Evolutionary conservation across 352 stramenopile species (phyloP).

Genomic region (Vaucheria bursata): DNA sequence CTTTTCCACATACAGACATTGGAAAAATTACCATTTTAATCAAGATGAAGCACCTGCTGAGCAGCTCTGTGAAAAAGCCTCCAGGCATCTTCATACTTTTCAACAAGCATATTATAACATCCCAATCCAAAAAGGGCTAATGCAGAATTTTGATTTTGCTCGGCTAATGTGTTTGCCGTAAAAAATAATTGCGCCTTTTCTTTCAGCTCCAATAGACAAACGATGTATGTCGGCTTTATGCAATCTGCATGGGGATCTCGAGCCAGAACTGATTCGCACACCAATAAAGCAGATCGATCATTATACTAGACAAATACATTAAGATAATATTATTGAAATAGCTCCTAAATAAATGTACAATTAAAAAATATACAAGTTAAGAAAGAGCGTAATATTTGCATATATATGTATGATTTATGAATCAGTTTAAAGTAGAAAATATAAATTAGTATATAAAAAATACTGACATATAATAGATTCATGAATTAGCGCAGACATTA

Average conservation of each 20-base stretch:
- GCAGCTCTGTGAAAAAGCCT: constrained; percentile 81
- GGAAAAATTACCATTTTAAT: too few relatives aligned
- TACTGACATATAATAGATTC: too few relatives aligned
- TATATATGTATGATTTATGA: too few relatives aligned
- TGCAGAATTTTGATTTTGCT: constrained; percentile 79
- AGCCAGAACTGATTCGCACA: neutral
- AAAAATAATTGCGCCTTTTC: constrained; percentile 85
- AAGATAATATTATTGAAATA: too few relatives aligned
- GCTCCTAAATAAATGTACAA: too few relatives aligned
- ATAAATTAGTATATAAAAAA: too few relatives aligned
- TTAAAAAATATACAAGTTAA: too few relatives aligned
- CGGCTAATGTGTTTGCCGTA: constrained; percentile 84
- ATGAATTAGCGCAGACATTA: too few relatives aligned
- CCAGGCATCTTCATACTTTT: constrained; percentile 82
- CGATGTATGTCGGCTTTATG: neutral
- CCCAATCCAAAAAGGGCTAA: constrained; percentile 85
- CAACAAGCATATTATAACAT: constrained; percentile 85
- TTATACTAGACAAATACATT: too few relatives aligned
- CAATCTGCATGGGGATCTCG: neutral
- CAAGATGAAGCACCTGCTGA: constrained; percentile 50
- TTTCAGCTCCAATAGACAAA: constrained; percentile 57
- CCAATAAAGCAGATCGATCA: neutral
- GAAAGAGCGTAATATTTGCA: too few relatives aligned
- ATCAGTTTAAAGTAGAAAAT: too few relatives aligned
- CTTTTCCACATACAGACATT: too few relatives aligned